Conservation (phyloP, 768 basidiomycete species). For the Naganishia friedmannii region DNA sequence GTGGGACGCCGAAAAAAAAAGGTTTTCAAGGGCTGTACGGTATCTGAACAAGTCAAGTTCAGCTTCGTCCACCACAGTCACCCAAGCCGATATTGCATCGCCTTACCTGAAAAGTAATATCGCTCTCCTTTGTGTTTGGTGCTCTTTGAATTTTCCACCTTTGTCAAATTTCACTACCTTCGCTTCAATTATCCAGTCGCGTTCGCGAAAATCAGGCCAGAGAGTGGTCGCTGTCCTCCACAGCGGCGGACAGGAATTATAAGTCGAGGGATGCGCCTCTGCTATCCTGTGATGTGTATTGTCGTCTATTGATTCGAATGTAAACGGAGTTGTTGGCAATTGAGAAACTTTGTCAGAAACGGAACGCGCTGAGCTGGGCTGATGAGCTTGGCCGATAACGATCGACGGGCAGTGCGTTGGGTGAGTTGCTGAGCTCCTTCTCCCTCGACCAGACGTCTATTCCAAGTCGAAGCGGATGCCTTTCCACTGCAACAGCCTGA, state of each 20-base stretch:
- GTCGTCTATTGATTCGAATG: background rate
- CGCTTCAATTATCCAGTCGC: background rate
- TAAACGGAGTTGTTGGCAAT: background rate
- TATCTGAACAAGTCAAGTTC: background rate
- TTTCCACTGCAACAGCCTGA: too few relatives aligned
- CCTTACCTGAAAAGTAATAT: background rate
- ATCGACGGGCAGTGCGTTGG: background rate
- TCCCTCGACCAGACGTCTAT: too few relatives aligned
- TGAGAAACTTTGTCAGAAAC: background rate
- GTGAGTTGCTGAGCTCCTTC: too few relatives aligned
- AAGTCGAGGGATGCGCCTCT: background rate
- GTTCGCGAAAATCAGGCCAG: background rate
- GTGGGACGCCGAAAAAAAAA: background rate
- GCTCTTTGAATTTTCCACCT: constrained; percentile 8
- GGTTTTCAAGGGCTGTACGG: background rate
- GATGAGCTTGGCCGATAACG: background rate
- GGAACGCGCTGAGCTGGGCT: background rate
- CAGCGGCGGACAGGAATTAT: background rate
- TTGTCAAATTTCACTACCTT: background rate
- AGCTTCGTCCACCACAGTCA: background rate
- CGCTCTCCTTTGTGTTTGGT: background rate
- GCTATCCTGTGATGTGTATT: background rate
- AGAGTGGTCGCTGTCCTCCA: background rate
- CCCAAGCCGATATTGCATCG: background rate
- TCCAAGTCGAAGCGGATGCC: too few relatives aligned